Evolutionary conservation across 2,329 filamentous ascomycete species (phyloP).

Genomic region (Fusarium fujikuroi): DNA sequence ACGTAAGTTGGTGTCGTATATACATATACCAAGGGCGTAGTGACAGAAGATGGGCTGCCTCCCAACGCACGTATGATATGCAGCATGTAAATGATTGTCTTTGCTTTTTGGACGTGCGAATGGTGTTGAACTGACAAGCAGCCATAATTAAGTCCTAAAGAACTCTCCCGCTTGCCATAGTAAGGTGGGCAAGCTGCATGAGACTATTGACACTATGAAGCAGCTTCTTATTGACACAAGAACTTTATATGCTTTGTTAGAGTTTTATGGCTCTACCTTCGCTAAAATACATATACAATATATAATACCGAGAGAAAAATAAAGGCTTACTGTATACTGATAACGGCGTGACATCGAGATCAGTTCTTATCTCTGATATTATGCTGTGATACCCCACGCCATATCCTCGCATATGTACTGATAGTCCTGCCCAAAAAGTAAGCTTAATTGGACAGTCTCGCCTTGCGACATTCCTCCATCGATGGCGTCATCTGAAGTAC

Average conservation of each 20-base stretch:
- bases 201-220: background rate
- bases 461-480: background rate
- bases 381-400: slow-evolving; percentile 11
- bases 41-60: background rate
- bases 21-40: slow-evolving; percentile 8
- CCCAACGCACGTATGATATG: background rate
- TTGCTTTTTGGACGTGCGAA: background rate
- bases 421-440: background rate
- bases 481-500: slow-evolving; percentile 3
- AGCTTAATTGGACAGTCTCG: background rate
- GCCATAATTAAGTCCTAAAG: fast-evolving
- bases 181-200: background rate
- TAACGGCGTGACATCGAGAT: background rate
- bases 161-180: fast-evolving
- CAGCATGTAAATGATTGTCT: background rate
- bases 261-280: background rate
- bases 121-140: background rate
- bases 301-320: fast-evolving
- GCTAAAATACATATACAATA: fast-evolving
- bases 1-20: slow-evolving; percentile 4
- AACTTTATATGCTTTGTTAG: background rate
- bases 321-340: background rate
- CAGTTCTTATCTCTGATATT: background rate
- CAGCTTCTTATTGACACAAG: background rate
- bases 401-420: background rate